These are phyloP conservation scores for Hondaea fermentalgiana DNA, from an alignment of 108 stramenopile species.

Conservation along the genomic window DNA sequence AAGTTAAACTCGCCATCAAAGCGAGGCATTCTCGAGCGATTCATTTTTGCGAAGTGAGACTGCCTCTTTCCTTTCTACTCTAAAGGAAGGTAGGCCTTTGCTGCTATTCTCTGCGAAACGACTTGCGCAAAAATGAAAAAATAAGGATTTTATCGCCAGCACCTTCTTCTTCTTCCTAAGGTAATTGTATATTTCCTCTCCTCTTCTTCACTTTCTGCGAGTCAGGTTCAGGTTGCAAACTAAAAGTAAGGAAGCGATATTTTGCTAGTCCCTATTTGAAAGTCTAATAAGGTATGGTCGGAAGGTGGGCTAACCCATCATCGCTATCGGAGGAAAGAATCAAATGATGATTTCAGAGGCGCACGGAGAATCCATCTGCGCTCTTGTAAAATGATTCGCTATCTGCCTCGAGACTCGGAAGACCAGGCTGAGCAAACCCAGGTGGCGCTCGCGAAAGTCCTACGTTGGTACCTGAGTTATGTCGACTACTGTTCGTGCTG, in stretches of 20 bases:
- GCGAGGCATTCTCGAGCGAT: not conserved
- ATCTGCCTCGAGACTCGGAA: not conserved
- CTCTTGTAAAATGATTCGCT: not conserved
- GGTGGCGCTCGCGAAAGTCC: not conserved
- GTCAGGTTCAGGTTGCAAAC: too few relatives aligned
- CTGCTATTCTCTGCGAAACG: not conserved
- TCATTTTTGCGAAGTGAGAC: not conserved
- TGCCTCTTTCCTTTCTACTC: not conserved
- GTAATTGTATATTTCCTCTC: too few relatives aligned
- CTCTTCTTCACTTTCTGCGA: too few relatives aligned
- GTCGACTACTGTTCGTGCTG: too few relatives aligned
- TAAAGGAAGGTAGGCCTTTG: not conserved
- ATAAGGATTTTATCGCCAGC: too few relatives aligned
- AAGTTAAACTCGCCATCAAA: not conserved
- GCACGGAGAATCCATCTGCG: not conserved
- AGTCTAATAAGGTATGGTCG: too few relatives aligned
- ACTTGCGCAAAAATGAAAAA: not conserved
- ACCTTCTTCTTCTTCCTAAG: too few relatives aligned
- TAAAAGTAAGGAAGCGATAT: too few relatives aligned
- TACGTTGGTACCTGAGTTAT: too few relatives aligned
- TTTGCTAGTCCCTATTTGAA: too few relatives aligned
- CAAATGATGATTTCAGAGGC: not conserved
- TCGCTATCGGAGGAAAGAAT: too few relatives aligned
- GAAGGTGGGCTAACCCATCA: too few relatives aligned
- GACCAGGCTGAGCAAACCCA: not conserved